phyloP scores from a whole-genome alignment of 805 yeast species.

The Aciculoconidium aculeatum region DNA sequence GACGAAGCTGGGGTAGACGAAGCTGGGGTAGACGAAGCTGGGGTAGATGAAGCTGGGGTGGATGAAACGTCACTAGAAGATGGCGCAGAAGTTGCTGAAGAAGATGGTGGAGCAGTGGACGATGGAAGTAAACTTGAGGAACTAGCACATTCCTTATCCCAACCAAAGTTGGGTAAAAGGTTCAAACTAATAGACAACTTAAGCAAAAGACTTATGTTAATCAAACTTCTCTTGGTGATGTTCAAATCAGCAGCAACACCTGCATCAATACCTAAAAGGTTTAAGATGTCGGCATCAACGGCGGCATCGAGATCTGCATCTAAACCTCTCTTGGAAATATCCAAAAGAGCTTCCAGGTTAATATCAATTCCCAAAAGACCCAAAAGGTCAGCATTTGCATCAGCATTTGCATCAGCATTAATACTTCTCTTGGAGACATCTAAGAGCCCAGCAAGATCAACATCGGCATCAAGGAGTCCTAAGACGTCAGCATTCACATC shows the following conservation, averaged over 20 bases:
- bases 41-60: constrained; percentile 3
- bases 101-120: constrained; percentile 5
- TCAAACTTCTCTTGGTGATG: constrained; percentile 4
- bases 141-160: constrained; percentile 8
- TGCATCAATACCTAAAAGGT: constrained; percentile 3
- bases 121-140: constrained; percentile 7
- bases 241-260: constrained; percentile 1
- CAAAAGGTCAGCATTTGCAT: constrained; percentile 2
- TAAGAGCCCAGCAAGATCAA: neutral
- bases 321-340: no score
- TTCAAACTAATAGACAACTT: constrained; percentile 7
- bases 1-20: constrained; percentile 3
- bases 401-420: constrained; percentile 1
- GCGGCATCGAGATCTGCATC: neutral
- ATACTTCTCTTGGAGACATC: constrained; percentile 2
- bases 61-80: no score
- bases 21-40: constrained; percentile 2
- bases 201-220: constrained; percentile 5
- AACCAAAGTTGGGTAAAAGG: constrained; percentile 14
- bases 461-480: constrained; percentile 1
- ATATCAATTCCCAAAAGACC: constrained; percentile 1
- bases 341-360: constrained; percentile 2
- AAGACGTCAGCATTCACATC: constrained; percentile 1
- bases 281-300: constrained; percentile 2
- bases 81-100: constrained; percentile 2